phyloP scores from a whole-genome alignment of 164 flowering plant genomes.

The Protea cynaroides region DNA sequence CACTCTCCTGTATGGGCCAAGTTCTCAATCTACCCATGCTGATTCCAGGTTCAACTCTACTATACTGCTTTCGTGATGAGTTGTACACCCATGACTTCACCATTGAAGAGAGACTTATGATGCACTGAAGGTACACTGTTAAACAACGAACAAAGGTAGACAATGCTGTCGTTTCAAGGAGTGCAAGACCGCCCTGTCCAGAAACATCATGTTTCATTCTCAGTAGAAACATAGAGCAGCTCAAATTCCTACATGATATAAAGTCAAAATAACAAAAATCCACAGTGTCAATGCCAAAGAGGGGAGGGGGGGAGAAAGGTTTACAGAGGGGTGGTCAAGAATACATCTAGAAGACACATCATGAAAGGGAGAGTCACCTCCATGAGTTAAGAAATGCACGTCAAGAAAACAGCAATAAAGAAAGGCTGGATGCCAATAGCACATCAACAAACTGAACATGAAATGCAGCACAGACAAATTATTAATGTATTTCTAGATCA shows the following conservation, averaged over 20 bases:
- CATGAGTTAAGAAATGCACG: not conserved
- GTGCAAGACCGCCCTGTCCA: constrained; percentile 71
- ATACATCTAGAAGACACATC: not conserved
- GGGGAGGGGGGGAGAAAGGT: not conserved
- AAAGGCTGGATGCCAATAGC: not conserved
- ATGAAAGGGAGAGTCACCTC: not conserved
- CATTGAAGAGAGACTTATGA: constrained; percentile 21
- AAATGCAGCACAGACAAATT: constrained; percentile 4
- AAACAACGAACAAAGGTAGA: constrained; percentile 30
- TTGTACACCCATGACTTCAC: constrained; percentile 10
- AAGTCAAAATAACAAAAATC: not conserved
- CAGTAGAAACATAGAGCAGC: constrained; percentile 9
- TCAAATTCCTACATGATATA: not conserved
- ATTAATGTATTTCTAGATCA: not conserved
- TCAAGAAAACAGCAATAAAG: not conserved
- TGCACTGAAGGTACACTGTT: constrained; percentile 29
- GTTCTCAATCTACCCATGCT: constrained; percentile 11
- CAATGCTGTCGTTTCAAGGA: constrained; percentile 57
- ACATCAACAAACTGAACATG: not conserved
- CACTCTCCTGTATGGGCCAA: constrained; percentile 11
- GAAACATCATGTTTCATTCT: constrained; percentile 15
- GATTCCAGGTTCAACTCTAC: constrained; percentile 19
- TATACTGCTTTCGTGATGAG: constrained; percentile 16
- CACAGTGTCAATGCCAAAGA: not conserved
- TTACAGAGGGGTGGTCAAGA: not conserved